These are phyloP conservation scores for Cryptococcus sp. DNA, from an alignment of 1,284 basidiomycete genomes.

Conservation along the genomic window DNA sequence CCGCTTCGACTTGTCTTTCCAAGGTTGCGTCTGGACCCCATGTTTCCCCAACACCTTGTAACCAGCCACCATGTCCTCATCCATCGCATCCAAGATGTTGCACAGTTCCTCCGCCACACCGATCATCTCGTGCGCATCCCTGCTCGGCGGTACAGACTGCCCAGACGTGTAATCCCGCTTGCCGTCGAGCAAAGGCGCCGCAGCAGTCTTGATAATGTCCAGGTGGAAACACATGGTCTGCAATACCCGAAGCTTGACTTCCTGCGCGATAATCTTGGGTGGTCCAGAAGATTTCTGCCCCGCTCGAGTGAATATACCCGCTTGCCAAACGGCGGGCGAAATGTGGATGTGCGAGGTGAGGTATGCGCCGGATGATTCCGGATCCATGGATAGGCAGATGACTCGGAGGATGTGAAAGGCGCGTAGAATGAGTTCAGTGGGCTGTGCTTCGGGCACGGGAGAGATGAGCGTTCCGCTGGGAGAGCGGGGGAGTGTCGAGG, in stretches of 20 bases:
- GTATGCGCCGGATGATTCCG: conserved; percentile 75
- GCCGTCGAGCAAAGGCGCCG: conserved; percentile 51
- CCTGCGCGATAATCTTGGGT: conserved; percentile 28
- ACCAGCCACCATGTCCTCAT: conserved; percentile 74
- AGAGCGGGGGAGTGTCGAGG: conserved; percentile 9
- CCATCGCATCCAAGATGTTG: conserved; percentile 59
- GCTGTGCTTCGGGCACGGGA: conserved; percentile 45
- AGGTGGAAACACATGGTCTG: conserved; percentile 25
- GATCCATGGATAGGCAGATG: conserved; percentile 68
- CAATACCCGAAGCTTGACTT: conserved; percentile 30
- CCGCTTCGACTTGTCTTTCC: conserved; percentile 74
- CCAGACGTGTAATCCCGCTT: conserved; percentile 57
- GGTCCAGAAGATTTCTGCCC: conserved; percentile 11
- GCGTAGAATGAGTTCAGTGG: conserved; percentile 66
- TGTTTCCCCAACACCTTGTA: conserved; percentile 89
- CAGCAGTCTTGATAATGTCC: conserved; percentile 35
- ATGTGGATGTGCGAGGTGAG: conserved; percentile 82
- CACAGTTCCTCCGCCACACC: conserved; percentile 59
- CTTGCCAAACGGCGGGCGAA: conserved; percentile 74
- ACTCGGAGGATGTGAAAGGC: conserved; percentile 87
- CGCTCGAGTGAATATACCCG: conserved; percentile 14
- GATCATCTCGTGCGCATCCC: conserved; percentile 54
- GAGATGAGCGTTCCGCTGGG: conserved; percentile 19
- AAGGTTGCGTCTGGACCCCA: conserved; percentile 54
- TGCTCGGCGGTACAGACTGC: conserved; percentile 48